Base-by-base conservation (phyloP, 148 eudicot species). In the Rhododendron williamsianum region DNA sequence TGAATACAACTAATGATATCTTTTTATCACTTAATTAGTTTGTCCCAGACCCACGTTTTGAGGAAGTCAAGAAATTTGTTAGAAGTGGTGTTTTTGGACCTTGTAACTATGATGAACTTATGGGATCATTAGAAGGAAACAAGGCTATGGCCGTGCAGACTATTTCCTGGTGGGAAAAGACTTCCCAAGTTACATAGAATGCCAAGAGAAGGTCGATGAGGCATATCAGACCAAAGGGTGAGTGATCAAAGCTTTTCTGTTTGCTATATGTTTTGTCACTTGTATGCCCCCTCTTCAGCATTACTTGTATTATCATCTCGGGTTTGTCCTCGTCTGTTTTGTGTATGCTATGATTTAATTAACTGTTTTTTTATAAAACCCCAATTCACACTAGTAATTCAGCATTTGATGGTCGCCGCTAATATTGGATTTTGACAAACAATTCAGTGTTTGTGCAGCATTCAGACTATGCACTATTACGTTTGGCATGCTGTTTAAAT, bases 101-200 rank as follows among this genome's bases (percentile, higher is more conserved):
- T 41, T 84, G 69, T 83, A 90, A 90, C 83, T 94, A 96, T 82
- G 89, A 91, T 30, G 93, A 90, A 60, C 87, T 96, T 81, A 88
- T 96, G 87, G 97, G 95, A 82, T 96, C 99, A 3, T 87, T 96
- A 43, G 99, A 96, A 92, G 98, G 97, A 82, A 91, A 95, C 63
- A 96, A 90, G 99, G 99, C 27, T 96, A 84, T 84, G 99, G 99
- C 58, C 95, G 92, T 87, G 99, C 91, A 76, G 99, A 96, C 89
- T 96, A 96, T 88, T 96, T 96, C 89, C 99, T 96, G 74, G 98
- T 95, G 35, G 99, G 98, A 81, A 93, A 96, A 90, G 99, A 96
- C 91, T 96, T 96, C 83, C 99, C 99, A 4, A 93, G 96, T 79
- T 96, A 96, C 92, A 89, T 94, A 58, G 94, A 96, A 87, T 94